Conservation (phyloP, 257 asterid species). For the Euphrasia confusa region DNA sequence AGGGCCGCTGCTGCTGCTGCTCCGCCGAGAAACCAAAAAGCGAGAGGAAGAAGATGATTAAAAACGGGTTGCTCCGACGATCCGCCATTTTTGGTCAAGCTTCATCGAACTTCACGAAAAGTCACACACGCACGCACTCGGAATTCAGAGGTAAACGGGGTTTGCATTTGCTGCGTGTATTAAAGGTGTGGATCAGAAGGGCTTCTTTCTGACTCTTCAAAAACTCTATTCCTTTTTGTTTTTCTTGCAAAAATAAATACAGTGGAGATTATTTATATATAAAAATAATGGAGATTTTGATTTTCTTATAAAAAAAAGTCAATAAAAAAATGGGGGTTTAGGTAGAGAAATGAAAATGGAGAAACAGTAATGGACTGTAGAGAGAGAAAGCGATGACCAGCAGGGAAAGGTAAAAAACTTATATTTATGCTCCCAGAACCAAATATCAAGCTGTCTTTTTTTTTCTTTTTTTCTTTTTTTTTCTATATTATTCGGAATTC, state of each 20-base stretch:
- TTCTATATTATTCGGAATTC: no score
- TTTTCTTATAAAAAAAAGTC: conserved; percentile 1
- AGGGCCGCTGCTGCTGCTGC: conserved; percentile 59
- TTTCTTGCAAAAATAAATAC: conserved; percentile 28
- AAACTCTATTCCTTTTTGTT: background rate
- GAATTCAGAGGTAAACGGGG: conserved; percentile 26
- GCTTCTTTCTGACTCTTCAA: conserved; percentile 29
- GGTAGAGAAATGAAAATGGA: conserved; percentile 17
- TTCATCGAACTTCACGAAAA: conserved; percentile 55
- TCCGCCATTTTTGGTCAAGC: conserved; percentile 68
- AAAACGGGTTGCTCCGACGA: conserved; percentile 37
- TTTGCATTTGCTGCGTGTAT: conserved; percentile 29
- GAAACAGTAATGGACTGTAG: conserved; percentile 14
- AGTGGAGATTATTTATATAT: background rate
- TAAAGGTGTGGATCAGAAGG: conserved; percentile 12
- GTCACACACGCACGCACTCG: conserved; percentile 21
- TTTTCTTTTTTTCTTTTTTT: background rate
- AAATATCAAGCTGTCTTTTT: background rate
- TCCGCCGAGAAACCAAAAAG: conserved; percentile 42
- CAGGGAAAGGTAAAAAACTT: background rate
- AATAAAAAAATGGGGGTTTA: conserved; percentile 27
- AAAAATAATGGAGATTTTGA: no score
- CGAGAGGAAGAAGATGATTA: conserved; percentile 34
- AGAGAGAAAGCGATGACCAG: conserved; percentile 25
- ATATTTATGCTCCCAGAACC: background rate